These are phyloP conservation scores for Chrysosporium queenslandicum DNA, from an alignment of 2,329 filamentous ascomycete genomes.

Conservation along the genomic window DNA sequence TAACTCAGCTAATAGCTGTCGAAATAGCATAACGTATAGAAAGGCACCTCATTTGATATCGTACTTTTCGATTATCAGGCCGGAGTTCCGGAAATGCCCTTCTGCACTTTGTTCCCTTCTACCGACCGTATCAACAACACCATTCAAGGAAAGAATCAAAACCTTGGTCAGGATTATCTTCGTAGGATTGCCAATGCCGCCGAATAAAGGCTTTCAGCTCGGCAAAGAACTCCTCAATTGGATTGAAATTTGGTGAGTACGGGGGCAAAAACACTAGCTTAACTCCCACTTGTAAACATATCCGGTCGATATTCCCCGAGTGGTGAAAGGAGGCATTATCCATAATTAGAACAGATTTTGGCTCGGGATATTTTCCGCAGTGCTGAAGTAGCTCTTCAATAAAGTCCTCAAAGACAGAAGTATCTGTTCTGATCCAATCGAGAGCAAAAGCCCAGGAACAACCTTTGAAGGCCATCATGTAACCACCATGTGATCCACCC, in stretches of 20 bases:
- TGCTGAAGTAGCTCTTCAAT: constrained; percentile 25
- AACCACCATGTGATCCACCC: too few species aligned
- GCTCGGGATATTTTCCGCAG: constrained; percentile 23
- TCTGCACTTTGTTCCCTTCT: constrained; percentile 17
- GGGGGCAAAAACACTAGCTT: constrained; percentile 11
- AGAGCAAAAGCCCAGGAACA: too few species aligned
- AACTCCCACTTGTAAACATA: constrained; percentile 14
- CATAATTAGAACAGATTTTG: constrained; percentile 28
- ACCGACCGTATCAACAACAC: constrained; percentile 22
- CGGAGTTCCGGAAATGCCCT: constrained; percentile 22
- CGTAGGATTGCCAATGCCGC: constrained; percentile 20
- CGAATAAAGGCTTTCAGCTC: constrained; percentile 27
- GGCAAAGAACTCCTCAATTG: constrained; percentile 31
- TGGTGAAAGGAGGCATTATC: constrained; percentile 16
- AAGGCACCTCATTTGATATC: too few species aligned
- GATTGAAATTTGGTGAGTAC: constrained; percentile 22
- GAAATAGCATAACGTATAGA: too few species aligned
- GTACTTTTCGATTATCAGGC: constrained; percentile 13
- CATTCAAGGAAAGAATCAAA: constrained; percentile 25
- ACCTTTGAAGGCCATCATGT: too few species aligned
- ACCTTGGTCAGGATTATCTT: constrained; percentile 18
- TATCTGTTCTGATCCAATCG: too few species aligned
- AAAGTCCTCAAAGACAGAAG: constrained; percentile 25
- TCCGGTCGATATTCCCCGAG: constrained; percentile 9
- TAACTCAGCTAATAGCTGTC: too few species aligned